phyloP scores from a whole-genome alignment of 2,329 filamentous ascomycete genomes.

The Ceratocystiopsis minuta region DNA sequence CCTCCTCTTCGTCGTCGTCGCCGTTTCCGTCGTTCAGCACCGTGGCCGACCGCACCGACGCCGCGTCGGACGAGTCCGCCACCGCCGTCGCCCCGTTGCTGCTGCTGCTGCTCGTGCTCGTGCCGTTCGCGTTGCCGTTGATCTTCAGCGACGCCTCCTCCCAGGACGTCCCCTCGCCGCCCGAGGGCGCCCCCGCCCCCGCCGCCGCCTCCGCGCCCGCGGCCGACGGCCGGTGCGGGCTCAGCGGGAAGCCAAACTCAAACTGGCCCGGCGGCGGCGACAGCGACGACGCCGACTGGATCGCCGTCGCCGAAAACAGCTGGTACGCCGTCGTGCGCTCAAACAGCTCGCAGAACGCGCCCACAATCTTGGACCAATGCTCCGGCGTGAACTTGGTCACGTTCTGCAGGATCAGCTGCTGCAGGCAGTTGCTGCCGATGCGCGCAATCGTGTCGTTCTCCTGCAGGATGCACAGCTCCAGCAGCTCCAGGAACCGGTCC shows the following conservation, averaged over 20 bases:
- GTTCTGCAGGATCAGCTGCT: conserved; percentile 91
- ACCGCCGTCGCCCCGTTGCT: conserved; percentile 14
- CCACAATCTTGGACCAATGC: conserved; percentile 91
- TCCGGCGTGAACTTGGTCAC: conserved; percentile 74
- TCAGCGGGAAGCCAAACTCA: conserved; percentile 27
- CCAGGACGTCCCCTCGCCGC: conserved; percentile 10
- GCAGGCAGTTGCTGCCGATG: conserved; percentile 94
- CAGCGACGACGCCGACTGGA: conserved; percentile 32
- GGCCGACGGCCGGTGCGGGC: conserved; percentile 14
- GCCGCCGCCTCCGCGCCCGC: conserved; percentile 12
- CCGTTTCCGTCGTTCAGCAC: conserved; percentile 15
- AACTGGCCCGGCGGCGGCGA: conserved; percentile 35
- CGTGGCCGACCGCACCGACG: conserved; percentile 13
- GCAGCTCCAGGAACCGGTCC: conserved; percentile 83
- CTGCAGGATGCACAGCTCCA: conserved; percentile 93
- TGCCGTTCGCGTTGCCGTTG: conserved; percentile 23
- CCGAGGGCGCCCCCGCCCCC: conserved; percentile 37
- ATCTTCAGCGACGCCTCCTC: conserved; percentile 44
- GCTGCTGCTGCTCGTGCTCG: too few species aligned
- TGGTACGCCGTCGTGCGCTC: conserved; percentile 88
- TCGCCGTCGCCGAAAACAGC: conserved; percentile 67
- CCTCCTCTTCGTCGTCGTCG: conserved; percentile 14
- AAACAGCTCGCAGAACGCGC: conserved; percentile 90
- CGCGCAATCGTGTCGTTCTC: conserved; percentile 97
- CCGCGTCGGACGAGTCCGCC: conserved; percentile 14